A percentile compares a stretch with the other conserved stretches of the same genome.
phyloP scores from a whole-genome alignment of 164 flowering plant species.

The Magnolia kwangsiensis region DNA sequence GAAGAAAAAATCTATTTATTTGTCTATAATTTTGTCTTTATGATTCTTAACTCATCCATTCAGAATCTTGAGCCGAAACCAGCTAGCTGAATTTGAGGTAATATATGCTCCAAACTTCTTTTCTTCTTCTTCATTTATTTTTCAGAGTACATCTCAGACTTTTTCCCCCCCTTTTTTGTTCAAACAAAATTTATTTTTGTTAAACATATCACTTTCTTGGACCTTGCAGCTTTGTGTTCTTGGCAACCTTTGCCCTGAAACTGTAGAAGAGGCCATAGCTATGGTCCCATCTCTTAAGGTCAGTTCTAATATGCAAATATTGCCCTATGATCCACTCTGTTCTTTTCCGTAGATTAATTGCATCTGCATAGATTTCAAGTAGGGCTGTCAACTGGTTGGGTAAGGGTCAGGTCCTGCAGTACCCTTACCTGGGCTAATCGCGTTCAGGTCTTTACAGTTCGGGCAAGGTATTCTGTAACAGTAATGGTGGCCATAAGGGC shows the following conservation, averaged over 20 bases:
- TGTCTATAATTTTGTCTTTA: neutral
- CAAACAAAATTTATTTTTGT: neutral
- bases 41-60: slow-evolving; percentile 43
- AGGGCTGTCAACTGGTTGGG: neutral
- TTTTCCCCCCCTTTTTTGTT: neutral
- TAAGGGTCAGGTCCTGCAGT: neutral
- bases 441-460: too few relatives aligned
- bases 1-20: neutral
- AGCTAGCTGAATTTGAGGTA: slow-evolving; percentile 96
- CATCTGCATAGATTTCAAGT: neutral
- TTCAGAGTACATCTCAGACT: neutral
- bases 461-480: too few relatives aligned
- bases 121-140: neutral
- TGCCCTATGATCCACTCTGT: neutral
- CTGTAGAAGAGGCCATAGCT: slow-evolving; percentile 94
- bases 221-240: slow-evolving; percentile 87
- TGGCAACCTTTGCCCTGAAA: slow-evolving; percentile 97
- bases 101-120: neutral
- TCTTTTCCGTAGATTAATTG: neutral
- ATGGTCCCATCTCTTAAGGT: slow-evolving; percentile 99
- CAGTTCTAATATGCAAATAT: neutral
- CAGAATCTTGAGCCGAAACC: slow-evolving; percentile 88
- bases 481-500: too few relatives aligned
- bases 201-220: slow-evolving; percentile 55
- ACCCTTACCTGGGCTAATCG: too few relatives aligned